phyloP scores from a whole-genome alignment of 2,329 filamentous ascomycete genomes.

The Botrytis squamosa region DNA sequence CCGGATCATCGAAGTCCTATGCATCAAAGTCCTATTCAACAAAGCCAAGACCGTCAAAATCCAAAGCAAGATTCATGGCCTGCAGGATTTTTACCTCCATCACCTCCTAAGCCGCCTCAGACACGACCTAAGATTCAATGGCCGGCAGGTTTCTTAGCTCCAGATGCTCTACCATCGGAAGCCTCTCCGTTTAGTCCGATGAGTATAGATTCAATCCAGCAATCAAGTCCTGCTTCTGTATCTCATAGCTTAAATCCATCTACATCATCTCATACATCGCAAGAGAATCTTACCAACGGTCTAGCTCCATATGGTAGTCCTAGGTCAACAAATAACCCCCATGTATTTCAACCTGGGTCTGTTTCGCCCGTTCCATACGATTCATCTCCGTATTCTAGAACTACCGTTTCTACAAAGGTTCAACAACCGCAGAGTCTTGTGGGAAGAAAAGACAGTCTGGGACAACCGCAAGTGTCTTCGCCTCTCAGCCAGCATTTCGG shows the following conservation, averaged over 20 bases:
- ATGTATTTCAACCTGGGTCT: background rate
- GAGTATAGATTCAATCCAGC: background rate
- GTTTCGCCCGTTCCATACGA: background rate
- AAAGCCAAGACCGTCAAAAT: background rate
- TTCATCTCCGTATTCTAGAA: background rate
- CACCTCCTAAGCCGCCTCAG: background rate
- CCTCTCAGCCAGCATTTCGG: background rate
- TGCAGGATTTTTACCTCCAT: slow-evolving; percentile 11
- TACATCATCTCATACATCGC: background rate
- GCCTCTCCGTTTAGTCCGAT: background rate
- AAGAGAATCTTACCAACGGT: background rate
- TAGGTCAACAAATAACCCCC: background rate
- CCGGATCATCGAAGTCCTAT: background rate
- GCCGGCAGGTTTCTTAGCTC: slow-evolving; percentile 8
- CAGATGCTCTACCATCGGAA: background rate
- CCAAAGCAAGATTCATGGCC: slow-evolving; percentile 8
- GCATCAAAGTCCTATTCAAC: background rate
- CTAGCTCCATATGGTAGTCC: background rate
- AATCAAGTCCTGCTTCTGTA: background rate
- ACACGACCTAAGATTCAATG: background rate
- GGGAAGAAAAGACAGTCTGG: background rate
- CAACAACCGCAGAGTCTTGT: background rate
- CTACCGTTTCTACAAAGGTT: background rate
- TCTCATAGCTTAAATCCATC: background rate
- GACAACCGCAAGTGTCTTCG: background rate